phyloP scores from a whole-genome alignment of 805 yeast species.

The Millerozyma miso region DNA sequence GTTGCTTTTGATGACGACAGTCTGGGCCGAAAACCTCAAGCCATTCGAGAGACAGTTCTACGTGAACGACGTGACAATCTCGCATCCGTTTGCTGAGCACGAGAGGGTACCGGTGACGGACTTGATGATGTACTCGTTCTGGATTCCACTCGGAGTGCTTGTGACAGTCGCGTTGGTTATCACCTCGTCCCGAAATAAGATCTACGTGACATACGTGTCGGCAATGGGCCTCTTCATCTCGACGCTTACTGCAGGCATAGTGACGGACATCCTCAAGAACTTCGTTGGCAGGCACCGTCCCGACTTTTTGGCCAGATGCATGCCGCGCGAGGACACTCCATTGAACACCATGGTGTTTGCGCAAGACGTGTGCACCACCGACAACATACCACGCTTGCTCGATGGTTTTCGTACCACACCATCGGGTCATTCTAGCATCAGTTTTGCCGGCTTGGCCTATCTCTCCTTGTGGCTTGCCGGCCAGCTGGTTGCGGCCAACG shows the following conservation, averaged over 20 bases:
- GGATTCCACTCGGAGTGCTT: constrained; percentile 47
- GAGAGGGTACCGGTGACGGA: constrained; percentile 64
- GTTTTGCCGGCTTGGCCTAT: constrained; percentile 66
- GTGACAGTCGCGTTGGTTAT: constrained; percentile 31
- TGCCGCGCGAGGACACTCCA: constrained; percentile 60
- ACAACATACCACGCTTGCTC: constrained; percentile 36
- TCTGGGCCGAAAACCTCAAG: constrained; percentile 17
- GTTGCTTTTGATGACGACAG: constrained; percentile 18
- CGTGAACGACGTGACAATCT: constrained; percentile 69
- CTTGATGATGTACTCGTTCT: constrained; percentile 50
- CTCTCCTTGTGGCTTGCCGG: constrained; percentile 64
- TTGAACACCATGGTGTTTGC: constrained; percentile 51
- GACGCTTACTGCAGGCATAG: constrained; percentile 52
- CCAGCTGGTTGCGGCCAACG: constrained; percentile 47
- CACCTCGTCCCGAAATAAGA: constrained; percentile 49
- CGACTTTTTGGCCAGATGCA: constrained; percentile 83
- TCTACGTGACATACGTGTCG: constrained; percentile 60
- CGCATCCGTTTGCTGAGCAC: constrained; percentile 73
- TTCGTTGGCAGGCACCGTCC: constrained; percentile 91
- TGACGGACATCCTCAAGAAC: constrained; percentile 74
- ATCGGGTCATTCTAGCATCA: constrained; percentile 72
- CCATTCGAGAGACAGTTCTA: constrained; percentile 81
- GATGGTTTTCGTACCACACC: constrained; percentile 85
- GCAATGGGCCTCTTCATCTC: constrained; percentile 62
- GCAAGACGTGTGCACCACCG: constrained; percentile 61